Conservation (phyloP, 331 rosid species). For the Acacia concinna region DNA sequence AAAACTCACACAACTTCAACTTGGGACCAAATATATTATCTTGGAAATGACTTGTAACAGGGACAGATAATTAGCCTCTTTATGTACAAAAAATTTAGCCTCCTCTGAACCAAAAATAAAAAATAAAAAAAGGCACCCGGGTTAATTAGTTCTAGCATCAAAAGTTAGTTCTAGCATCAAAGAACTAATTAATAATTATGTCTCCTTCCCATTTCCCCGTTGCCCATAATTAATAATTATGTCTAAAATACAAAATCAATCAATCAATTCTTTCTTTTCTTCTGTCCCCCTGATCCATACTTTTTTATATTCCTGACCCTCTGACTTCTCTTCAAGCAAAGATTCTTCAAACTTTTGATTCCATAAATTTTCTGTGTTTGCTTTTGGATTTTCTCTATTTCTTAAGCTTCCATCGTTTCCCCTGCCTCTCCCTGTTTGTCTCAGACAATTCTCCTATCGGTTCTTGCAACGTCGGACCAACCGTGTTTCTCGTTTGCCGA, state of each 20-base stretch:
- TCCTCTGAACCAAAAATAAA: too few species aligned
- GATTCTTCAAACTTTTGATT: background rate
- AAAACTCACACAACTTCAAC: too few species aligned
- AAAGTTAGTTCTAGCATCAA: background rate
- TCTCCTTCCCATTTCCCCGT: background rate
- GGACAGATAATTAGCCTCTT: too few species aligned
- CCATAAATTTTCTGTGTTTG: background rate
- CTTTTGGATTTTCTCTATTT: background rate
- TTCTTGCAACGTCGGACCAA: background rate
- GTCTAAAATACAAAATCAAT: background rate
- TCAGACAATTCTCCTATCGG: conserved; percentile 2
- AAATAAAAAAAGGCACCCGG: too few species aligned
- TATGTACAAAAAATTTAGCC: too few species aligned
- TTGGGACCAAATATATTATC: too few species aligned
- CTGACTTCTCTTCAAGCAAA: background rate
- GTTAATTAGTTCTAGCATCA: too few species aligned
- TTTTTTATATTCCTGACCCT: background rate
- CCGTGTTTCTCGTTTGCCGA: background rate
- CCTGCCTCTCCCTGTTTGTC: background rate
- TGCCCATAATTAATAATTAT: background rate
- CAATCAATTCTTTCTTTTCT: background rate
- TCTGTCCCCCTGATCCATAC: background rate
- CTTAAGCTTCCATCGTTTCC: background rate
- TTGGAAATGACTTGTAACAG: too few species aligned
- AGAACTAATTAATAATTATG: background rate